Conservation (phyloP, 2,329 filamentous ascomycete species). For the Colletotrichum ledebouriae region DNA sequence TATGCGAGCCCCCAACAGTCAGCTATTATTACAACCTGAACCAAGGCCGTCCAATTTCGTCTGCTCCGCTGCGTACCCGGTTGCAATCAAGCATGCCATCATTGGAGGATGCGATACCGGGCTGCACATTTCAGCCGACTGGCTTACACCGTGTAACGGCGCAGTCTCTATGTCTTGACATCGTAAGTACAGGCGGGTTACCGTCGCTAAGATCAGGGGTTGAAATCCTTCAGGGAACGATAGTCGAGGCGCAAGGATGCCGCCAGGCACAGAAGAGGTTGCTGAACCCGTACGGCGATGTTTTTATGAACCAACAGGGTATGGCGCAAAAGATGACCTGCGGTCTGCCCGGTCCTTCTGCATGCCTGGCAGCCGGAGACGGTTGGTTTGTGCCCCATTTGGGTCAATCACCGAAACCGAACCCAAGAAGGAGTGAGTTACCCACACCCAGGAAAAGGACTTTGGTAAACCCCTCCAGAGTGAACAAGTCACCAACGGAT, state of each 20-base stretch:
- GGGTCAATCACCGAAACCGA: no score
- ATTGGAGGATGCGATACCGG: not conserved
- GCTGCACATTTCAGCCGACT: not conserved
- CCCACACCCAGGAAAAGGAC: no score
- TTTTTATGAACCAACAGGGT: not conserved
- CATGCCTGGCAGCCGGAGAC: not conserved
- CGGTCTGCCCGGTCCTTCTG: not conserved
- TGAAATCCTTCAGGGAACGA: not conserved
- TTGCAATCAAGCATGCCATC: not conserved
- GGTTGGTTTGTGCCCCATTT: not conserved
- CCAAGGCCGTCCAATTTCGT: no score
- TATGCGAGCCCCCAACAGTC: not conserved
- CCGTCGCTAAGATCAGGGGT: not conserved
- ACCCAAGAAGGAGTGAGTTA: no score
- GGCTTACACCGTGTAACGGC: not conserved
- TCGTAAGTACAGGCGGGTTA: no score
- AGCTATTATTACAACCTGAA: not conserved
- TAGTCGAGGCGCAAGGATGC: not conserved
- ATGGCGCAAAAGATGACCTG: constrained; percentile 1
- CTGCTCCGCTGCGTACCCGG: not conserved
- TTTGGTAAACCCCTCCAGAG: no score
- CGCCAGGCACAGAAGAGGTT: not conserved
- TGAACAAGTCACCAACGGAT: no score
- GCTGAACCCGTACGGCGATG: not conserved
- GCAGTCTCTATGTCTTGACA: no score